Base-by-base conservation (phyloP, 2,329 filamentous ascomycete species). In the Aspergillus sp. region DNA sequence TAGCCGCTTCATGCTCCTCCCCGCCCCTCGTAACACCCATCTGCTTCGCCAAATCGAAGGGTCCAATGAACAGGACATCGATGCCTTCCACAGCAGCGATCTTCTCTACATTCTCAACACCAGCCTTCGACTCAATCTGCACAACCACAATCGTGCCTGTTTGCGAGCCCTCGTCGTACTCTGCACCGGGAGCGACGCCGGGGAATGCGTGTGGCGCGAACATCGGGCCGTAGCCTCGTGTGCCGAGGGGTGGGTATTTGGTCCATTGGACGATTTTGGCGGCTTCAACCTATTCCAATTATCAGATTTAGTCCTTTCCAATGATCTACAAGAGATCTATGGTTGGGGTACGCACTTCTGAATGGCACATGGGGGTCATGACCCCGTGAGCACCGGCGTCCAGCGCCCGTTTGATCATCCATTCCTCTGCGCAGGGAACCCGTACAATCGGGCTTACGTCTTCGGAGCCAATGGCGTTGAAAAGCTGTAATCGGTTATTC, bases 51-150 rank as follows among this genome's bases (percentile, higher is more conserved):
- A 78, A 68, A 55, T 75, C 73, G 21, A 75, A 75, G 2, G 73
- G 73, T 5, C 73, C 70, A 68, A 10, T 32, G 19, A 41, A 62
- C 13, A 64, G 44, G 17, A 7, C 68, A 64, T 80, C 78, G 11
- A 80, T 64, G 5, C 78, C 78, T 17, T 73, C 71, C 3, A 79
- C 76, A 3, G 68, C 70, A 1, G 77, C 77, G 60, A 81, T 81
- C 56, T 75, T 73, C 66, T 80, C 78, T 7, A 80, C 77, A 59
- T 77, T 79, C 48, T 77, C 77, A 6, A 80, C 70, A 2, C 74
- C 78, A 8, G 71, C 63, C 15, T 65, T 68, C 0, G 78, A 78
- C 71, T 80, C 78, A 52, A 80, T 80, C 66, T 80, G 77, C 17
- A 79, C 73, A 44, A 72, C 68, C 1, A 75, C 73, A 8, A 73